Evolutionary conservation across 2,329 filamentous ascomycete species (phyloP).

Genomic region (Hymenoscyphus linearis): DNA sequence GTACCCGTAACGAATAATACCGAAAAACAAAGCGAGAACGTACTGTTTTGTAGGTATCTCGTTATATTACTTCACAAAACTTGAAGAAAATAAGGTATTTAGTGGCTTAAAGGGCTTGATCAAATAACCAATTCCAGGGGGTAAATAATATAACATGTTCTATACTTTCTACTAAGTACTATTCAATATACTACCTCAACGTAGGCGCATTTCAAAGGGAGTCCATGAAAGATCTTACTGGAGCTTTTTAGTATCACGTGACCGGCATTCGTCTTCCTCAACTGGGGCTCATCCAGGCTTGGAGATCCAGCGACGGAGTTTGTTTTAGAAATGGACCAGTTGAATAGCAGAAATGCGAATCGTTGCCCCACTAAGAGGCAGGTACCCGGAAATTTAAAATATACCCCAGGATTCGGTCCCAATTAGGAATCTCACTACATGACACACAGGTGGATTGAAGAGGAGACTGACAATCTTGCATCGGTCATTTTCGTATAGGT

Average conservation of each 20-base stretch:
- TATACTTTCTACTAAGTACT: too few species aligned
- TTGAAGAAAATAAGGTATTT: too few species aligned
- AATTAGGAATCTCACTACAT: conserved; percentile 1
- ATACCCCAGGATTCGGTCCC: background rate
- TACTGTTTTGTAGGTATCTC: too few species aligned
- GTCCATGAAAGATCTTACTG: background rate
- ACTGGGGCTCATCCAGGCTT: background rate
- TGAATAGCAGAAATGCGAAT: background rate
- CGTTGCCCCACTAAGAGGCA: background rate
- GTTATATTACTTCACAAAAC: too few species aligned
- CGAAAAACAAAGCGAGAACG: too few species aligned
- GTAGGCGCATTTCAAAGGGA: too few species aligned
- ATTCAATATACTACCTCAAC: too few species aligned
- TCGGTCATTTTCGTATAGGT: background rate
- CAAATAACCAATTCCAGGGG: too few species aligned
- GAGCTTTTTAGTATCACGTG: background rate
- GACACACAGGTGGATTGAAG: background rate
- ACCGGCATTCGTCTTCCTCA: background rate
- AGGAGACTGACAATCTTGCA: background rate
- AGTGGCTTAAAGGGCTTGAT: too few species aligned
- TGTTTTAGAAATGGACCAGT: background rate
- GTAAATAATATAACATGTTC: too few species aligned
- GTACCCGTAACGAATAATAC: too few species aligned
- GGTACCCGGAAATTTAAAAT: background rate
- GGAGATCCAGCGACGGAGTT: background rate